These are phyloP conservation scores for Pyrenochaeta sp. DNA, from an alignment of 2,329 filamentous ascomycete species.

Conservation along the genomic window DNA sequence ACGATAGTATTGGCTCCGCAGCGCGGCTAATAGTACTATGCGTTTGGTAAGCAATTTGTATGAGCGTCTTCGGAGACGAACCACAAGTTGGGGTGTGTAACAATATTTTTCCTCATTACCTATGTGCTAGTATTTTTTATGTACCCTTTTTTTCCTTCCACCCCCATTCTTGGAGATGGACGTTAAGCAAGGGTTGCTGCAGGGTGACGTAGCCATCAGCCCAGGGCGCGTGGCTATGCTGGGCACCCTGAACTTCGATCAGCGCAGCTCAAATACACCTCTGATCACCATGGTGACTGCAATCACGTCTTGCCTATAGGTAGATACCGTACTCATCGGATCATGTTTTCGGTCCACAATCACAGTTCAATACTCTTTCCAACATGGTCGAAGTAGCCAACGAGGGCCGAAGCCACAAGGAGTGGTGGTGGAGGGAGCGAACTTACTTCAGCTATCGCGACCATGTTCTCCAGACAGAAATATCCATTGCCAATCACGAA, in stretches of 20 bases:
- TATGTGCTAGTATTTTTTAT: too few relatives aligned
- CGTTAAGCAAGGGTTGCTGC: background rate
- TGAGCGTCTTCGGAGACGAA: too few relatives aligned
- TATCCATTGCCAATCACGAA: conserved; percentile 3
- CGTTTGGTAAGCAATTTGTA: too few relatives aligned
- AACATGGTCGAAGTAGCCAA: background rate
- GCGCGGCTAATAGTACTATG: too few relatives aligned
- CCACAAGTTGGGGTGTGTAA: too few relatives aligned
- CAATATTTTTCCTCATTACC: too few relatives aligned
- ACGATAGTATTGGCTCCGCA: too few relatives aligned
- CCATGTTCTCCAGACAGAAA: background rate
- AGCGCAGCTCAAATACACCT: background rate
- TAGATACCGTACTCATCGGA: background rate
- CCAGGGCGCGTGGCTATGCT: background rate
- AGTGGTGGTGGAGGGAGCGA: background rate
- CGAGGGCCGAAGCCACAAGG: background rate
- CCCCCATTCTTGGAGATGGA: too few relatives aligned
- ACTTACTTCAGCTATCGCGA: background rate
- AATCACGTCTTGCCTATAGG: background rate
- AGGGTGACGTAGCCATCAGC: background rate
- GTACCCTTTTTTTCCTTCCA: too few relatives aligned
- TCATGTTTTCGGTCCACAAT: background rate
- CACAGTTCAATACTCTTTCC: background rate
- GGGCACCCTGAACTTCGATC: background rate
- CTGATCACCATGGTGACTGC: background rate